phyloP scores from a whole-genome alignment of 1,284 basidiomycete genomes.

The Anthracocystis setariae region DNA sequence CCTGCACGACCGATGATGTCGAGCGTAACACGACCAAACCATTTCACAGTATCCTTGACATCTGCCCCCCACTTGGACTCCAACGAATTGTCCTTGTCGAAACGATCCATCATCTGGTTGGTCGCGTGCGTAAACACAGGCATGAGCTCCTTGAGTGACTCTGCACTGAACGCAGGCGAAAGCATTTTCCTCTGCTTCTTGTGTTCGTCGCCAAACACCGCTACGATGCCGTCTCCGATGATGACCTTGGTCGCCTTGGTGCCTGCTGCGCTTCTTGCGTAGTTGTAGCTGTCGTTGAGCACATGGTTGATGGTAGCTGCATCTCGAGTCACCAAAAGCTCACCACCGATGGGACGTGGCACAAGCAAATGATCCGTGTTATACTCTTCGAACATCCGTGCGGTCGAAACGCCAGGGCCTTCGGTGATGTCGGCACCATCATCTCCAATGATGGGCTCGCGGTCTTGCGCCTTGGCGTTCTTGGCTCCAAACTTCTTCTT shows the following conservation, averaged over 20 bases:
- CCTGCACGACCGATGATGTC: conserved; percentile 52
- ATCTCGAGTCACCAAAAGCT: conserved; percentile 43
- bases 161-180: conserved; percentile 39
- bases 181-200: conserved; percentile 47
- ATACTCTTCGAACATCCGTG: conserved; percentile 32
- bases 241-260: conserved; percentile 51
- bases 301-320: conserved; percentile 45
- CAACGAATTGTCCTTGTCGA: conserved; percentile 35
- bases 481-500: conserved; percentile 41
- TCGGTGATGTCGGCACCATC: conserved; percentile 45
- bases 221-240: conserved; percentile 45
- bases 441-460: conserved; percentile 37
- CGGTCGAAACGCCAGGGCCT: conserved; percentile 28
- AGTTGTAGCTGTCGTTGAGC: conserved; percentile 44
- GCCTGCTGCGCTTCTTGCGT: conserved; percentile 28
- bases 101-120: conserved; percentile 41
- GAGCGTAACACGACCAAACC: conserved; percentile 48
- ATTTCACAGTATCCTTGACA: conserved; percentile 37
- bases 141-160: conserved; percentile 36
- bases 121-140: conserved; percentile 39
- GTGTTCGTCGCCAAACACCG: conserved; percentile 44
- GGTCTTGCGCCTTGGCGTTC: conserved; percentile 12
- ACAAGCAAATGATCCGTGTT: conserved; percentile 32
- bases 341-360: conserved; percentile 40
- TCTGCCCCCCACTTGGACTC: conserved; percentile 32